phyloP scores from a whole-genome alignment of 2,329 filamentous ascomycete genomes.

The Rhynchosporium graminicola region DNA sequence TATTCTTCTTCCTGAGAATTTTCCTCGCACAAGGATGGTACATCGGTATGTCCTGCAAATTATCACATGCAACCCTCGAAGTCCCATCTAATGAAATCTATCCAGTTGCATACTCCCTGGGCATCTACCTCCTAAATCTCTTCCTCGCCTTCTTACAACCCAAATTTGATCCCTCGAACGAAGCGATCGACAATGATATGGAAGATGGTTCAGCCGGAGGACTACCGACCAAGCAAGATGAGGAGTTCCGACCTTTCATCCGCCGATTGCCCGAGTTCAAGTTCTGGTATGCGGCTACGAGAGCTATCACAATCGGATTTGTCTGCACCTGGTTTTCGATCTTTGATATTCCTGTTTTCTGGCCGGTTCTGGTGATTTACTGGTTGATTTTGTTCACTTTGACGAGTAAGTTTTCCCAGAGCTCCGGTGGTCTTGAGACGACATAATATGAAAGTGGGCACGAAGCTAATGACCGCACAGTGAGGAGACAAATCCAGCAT shows the following conservation, averaged over 20 bases:
- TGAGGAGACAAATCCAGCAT: conserved; percentile 99
- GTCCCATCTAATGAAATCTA: neutral
- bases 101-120: conserved; percentile 90
- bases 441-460: neutral
- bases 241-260: conserved; percentile 98
- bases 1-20: conserved; percentile 86
- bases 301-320: conserved; percentile 81
- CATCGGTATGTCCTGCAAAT: conserved; percentile 66
- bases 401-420: conserved; percentile 69
- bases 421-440: too few species aligned
- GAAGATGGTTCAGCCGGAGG: conserved; percentile 83
- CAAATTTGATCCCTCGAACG: conserved; percentile 97
- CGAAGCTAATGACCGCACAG: conserved; percentile 48
- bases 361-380: conserved; percentile 97
- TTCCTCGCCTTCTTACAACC: conserved; percentile 98
- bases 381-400: conserved; percentile 96
- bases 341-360: conserved; percentile 98
- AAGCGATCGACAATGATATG: conserved; percentile 88
- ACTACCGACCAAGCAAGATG: conserved; percentile 91
- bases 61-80: neutral
- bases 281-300: conserved; percentile 97
- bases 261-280: conserved; percentile 97
- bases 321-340: conserved; percentile 88
- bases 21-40: conserved; percentile 97
- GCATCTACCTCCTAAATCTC: conserved; percentile 97